phyloP scores from a whole-genome alignment of 2,329 filamentous ascomycete genomes.

The Colletotrichum sublineola region DNA sequence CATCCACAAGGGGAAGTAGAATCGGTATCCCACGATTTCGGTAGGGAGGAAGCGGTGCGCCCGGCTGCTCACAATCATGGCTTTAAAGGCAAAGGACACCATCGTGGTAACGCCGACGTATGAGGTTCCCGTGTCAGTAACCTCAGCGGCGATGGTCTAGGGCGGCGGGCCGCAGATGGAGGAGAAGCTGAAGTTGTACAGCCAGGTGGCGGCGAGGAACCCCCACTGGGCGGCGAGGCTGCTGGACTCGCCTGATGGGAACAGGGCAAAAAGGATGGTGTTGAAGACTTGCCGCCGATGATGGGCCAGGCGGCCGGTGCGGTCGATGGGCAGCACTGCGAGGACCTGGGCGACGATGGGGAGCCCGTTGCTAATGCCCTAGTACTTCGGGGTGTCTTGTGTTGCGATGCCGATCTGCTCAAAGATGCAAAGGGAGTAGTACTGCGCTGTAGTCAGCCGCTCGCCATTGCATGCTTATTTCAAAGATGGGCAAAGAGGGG shows the following conservation, averaged over 20 bases:
- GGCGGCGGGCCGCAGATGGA: slow-evolving; percentile 73
- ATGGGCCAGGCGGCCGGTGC: no score
- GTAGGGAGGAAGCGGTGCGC: slow-evolving; percentile 68
- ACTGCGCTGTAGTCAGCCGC: slow-evolving; percentile 49
- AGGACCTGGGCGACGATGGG: slow-evolving; percentile 77
- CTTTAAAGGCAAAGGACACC: slow-evolving; percentile 81
- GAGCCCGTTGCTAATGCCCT: slow-evolving; percentile 80
- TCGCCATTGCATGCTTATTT: accelerated
- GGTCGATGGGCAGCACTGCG: no score
- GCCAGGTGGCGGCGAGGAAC: slow-evolving; percentile 80
- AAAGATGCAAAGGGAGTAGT: slow-evolving; percentile 78
- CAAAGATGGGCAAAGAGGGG: no score
- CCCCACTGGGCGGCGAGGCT: no score
- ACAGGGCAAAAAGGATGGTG: no score
- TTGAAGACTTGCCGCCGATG: no score
- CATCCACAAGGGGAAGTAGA: no score
- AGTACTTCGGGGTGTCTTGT: slow-evolving; percentile 77
- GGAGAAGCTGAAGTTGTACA: slow-evolving; percentile 84
- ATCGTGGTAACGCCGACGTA: slow-evolving; percentile 80
- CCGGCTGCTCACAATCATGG: slow-evolving; percentile 69
- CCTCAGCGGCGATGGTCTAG: slow-evolving; percentile 75
- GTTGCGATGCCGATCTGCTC: slow-evolving; percentile 75
- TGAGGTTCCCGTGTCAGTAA: slow-evolving; percentile 82
- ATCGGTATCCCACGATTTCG: no score
- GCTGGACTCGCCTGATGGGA: no score